phyloP scores from a whole-genome alignment of 257 asterid species.

The Scutellaria barbata region DNA sequence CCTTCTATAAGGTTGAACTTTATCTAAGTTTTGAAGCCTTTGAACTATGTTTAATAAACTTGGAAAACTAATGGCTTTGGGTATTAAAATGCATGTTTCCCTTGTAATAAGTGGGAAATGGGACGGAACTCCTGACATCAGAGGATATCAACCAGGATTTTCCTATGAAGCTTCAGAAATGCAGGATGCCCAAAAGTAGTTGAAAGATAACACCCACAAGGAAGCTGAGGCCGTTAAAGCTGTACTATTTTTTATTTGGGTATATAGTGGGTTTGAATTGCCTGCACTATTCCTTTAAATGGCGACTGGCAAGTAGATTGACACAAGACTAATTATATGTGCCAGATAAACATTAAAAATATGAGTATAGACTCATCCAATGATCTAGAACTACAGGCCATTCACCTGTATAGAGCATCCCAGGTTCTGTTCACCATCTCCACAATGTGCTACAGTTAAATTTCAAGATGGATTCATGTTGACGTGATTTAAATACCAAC shows the following conservation, averaged over 20 bases:
- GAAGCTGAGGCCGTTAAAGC: background rate
- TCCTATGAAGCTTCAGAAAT: background rate
- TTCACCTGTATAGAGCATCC: background rate
- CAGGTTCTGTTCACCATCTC: background rate
- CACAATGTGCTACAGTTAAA: conserved; percentile 4
- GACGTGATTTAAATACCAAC: background rate
- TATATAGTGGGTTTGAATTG: too few relatives aligned
- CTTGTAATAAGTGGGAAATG: background rate
- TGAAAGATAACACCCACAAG: background rate
- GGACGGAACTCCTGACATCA: background rate
- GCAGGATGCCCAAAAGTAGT: background rate
- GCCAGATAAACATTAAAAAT: background rate
- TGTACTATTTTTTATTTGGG: background rate
- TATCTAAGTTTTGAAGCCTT: conserved; percentile 21
- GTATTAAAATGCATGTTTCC: background rate
- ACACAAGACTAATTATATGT: background rate
- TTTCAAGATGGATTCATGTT: background rate
- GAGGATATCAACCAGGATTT: background rate
- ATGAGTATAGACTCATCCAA: background rate
- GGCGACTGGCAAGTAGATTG: background rate
- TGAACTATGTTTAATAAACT: conserved; percentile 2
- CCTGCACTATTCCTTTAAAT: too few relatives aligned
- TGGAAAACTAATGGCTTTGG: background rate
- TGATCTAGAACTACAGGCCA: background rate
- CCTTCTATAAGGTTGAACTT: background rate